Percentiles rank a stretch among this genome's conserved stretches.
phyloP scores from a whole-genome alignment of 441 rosid genomes.

The Euphorbia celastroides region DNA sequence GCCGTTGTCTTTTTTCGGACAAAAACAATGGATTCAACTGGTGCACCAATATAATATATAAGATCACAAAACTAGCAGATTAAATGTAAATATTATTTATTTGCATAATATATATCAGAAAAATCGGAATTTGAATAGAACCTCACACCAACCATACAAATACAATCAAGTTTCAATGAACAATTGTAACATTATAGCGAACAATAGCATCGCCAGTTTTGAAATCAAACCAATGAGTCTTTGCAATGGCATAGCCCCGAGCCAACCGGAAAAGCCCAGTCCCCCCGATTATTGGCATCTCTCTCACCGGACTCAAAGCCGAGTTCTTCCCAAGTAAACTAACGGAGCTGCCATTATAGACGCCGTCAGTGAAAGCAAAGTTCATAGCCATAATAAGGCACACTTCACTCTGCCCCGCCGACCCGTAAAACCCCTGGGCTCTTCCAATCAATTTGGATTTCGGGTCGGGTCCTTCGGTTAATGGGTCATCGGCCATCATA shows the following conservation, averaged over 20 bases:
- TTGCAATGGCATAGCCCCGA: conserved; percentile 58
- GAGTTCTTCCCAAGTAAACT: conserved; percentile 55
- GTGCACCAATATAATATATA: too few relatives aligned
- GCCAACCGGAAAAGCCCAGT: conserved; percentile 67
- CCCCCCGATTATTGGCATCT: conserved; percentile 64
- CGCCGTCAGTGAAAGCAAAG: conserved; percentile 50
- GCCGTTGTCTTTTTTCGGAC: too few relatives aligned
- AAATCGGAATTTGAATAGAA: too few relatives aligned
- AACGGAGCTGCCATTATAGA: conserved; percentile 60
- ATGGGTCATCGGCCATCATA: conserved; percentile 44
- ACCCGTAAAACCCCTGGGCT: conserved; percentile 62
- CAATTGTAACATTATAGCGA: conserved; percentile 52
- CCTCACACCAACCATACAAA: too few relatives aligned
- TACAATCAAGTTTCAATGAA: too few relatives aligned
- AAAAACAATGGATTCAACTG: too few relatives aligned
- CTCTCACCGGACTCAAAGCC: conserved; percentile 33
- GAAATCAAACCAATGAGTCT: conserved; percentile 27
- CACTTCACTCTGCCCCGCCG: conserved; percentile 31
- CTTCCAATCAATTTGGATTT: conserved; percentile 52
- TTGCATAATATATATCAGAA: too few relatives aligned
- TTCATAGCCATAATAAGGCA: conserved; percentile 48
- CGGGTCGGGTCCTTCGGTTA: conserved; percentile 39
- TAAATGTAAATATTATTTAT: too few relatives aligned
- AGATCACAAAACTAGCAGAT: too few relatives aligned
- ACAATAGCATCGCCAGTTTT: conserved; percentile 50